These are phyloP conservation scores for Coprinopsis sp. DNA, from an alignment of 768 basidiomycete genomes.

Conservation along the genomic window DNA sequence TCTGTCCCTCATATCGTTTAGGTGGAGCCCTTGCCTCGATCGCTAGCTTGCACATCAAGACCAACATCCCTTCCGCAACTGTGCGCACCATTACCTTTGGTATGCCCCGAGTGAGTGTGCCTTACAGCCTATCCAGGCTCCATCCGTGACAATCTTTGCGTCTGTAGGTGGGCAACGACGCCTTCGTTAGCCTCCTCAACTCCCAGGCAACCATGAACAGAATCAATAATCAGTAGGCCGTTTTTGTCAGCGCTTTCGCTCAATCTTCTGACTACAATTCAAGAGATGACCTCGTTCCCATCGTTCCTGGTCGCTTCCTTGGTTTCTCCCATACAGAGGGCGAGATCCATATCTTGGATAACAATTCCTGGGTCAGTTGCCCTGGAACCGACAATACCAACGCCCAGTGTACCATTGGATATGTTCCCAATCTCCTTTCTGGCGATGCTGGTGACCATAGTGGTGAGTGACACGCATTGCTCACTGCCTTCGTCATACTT, in stretches of 20 bases:
- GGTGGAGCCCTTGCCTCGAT: conserved; percentile 52
- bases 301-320: conserved; percentile 46
- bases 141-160: background rate
- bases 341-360: conserved; percentile 48
- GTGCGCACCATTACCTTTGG: conserved; percentile 45
- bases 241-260: background rate
- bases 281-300: conserved; percentile 44
- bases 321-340: conserved; percentile 51
- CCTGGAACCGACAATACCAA: conserved; percentile 48
- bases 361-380: conserved; percentile 32
- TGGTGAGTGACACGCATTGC: no score
- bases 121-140: background rate
- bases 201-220: conserved; percentile 36
- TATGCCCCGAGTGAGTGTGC: conserved; percentile 39
- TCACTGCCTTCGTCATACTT: no score
- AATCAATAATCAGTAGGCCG: conserved; percentile 33
- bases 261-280: background rate
- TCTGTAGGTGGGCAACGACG: conserved; percentile 40
- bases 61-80: conserved; percentile 39
- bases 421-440: conserved; percentile 49
- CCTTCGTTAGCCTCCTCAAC: conserved; percentile 50
- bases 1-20: conserved; percentile 25
- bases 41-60: conserved; percentile 41
- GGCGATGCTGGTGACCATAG: conserved; percentile 49
- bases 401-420: conserved; percentile 45